phyloP scores from a whole-genome alignment of 208 protist genomes.

The Lotmaria passim region DNA sequence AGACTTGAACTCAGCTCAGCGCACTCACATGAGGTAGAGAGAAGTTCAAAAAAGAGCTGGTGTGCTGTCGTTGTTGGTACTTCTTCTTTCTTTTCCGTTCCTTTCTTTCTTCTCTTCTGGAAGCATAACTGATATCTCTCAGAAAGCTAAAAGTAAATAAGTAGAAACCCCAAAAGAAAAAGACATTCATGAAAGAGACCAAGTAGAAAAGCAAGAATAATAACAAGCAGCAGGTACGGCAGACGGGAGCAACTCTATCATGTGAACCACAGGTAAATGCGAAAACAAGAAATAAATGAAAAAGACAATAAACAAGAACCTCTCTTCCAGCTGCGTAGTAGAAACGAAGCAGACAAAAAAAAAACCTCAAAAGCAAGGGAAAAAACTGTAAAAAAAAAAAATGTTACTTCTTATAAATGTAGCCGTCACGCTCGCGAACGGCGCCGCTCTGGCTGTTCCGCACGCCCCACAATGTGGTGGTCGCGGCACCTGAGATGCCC shows the following conservation, averaged over 20 bases:
- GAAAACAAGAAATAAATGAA: too few relatives aligned
- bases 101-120: too few relatives aligned
- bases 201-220: neutral
- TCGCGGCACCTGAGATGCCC: slow-evolving; percentile 42
- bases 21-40: too few relatives aligned
- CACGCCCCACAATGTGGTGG: slow-evolving; percentile 41
- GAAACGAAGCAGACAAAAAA: neutral
- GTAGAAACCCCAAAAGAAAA: neutral
- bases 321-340: too few relatives aligned
- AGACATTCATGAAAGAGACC: neutral
- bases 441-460: slow-evolving; percentile 36
- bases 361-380: slow-evolving; percentile 1
- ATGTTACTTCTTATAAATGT: slow-evolving; percentile 38
- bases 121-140: too few relatives aligned
- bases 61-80: neutral
- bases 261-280: too few relatives aligned
- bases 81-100: slow-evolving; percentile 9
- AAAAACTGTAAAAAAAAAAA: neutral
- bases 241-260: neutral
- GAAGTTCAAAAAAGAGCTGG: too few relatives aligned
- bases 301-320: too few relatives aligned
- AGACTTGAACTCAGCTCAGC: too few relatives aligned
- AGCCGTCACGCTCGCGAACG: slow-evolving; percentile 24
- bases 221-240: neutral
- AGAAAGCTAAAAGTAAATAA: neutral